phyloP scores from a whole-genome alignment of 805 yeast genomes.

The Limtongia smithiae region DNA sequence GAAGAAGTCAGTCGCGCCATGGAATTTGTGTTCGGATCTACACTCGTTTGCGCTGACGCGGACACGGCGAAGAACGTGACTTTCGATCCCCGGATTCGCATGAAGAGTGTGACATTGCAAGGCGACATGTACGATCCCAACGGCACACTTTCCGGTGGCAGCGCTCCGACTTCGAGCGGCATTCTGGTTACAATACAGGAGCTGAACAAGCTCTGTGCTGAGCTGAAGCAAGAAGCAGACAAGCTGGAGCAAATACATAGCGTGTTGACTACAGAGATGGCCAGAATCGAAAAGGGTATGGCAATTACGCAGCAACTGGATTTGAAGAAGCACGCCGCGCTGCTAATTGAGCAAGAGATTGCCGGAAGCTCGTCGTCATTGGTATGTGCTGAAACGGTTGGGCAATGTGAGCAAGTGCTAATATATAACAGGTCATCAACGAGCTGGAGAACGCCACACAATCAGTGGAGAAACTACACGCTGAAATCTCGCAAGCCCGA shows the following conservation, averaged over 20 bases:
- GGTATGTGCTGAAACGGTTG: constrained; percentile 1
- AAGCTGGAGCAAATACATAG: constrained; percentile 43
- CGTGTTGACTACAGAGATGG: constrained; percentile 9
- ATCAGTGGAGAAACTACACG: constrained; percentile 47
- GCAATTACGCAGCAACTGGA: constrained; percentile 32
- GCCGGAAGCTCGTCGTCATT: constrained; percentile 23
- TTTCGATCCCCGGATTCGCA: constrained; percentile 72
- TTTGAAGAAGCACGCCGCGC: constrained; percentile 36
- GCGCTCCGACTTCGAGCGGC: constrained; percentile 53
- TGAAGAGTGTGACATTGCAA: constrained; percentile 81
- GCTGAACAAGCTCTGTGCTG: constrained; percentile 47
- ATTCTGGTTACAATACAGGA: constrained; percentile 64
- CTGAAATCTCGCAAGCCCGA: constrained; percentile 41
- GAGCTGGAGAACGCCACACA: constrained; percentile 39
- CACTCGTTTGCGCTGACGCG: constrained; percentile 84
- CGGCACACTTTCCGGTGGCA: constrained; percentile 96
- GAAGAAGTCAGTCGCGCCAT: constrained; percentile 71
- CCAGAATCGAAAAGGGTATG: constrained; percentile 22
- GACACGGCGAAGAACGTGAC: constrained; percentile 86
- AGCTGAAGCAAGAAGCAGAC: constrained; percentile 43
- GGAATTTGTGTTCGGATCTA: constrained; percentile 86
- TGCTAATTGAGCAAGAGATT: constrained; percentile 32
- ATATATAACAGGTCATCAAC: constrained; percentile 28
- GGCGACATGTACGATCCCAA: constrained; percentile 96
- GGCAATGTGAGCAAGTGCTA: too few relatives aligned